A percentile compares a stretch with the other conserved stretches of the same genome.
These are phyloP conservation scores for Cordyceps javanica DNA, from an alignment of 2,329 filamentous ascomycete species.

Conservation along the genomic window DNA sequence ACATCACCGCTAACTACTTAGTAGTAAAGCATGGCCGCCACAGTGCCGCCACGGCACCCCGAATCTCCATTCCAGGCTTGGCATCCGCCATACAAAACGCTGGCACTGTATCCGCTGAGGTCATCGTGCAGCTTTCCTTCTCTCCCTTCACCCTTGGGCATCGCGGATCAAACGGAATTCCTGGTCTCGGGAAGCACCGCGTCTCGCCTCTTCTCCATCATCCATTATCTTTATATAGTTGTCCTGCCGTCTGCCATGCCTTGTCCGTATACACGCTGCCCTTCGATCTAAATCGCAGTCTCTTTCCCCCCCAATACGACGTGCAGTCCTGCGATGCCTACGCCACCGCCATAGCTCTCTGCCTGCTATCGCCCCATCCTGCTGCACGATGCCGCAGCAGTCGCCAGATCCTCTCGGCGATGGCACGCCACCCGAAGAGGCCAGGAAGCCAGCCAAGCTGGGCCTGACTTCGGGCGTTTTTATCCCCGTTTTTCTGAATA, in stretches of 20 bases:
- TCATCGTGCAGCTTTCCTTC: conserved; percentile 12
- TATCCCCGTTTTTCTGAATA: conserved; percentile 83
- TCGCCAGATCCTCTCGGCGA: not conserved
- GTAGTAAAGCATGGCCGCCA: not conserved
- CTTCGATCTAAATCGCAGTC: not conserved
- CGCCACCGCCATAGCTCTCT: not conserved
- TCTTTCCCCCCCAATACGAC: not conserved
- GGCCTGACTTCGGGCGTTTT: conserved; percentile 75
- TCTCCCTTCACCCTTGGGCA: not conserved
- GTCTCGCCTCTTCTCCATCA: not conserved
- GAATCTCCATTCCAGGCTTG: conserved; percentile 6
- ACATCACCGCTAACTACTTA: not conserved
- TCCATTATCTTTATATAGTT: not conserved
- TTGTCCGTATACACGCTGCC: not conserved
- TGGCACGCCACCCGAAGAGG: conserved; percentile 24
- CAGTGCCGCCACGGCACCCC: not conserved
- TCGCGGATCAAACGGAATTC: not conserved
- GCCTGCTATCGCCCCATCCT: not conserved
- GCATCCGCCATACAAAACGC: not conserved
- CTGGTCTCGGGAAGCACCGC: not conserved
- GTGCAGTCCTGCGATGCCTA: not conserved
- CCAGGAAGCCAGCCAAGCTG: conserved; percentile 52
- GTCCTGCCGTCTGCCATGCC: not conserved
- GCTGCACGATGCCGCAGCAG: conserved; percentile 8
- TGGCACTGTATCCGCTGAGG: not conserved